phyloP scores from a whole-genome alignment of 495 filamentous ascomycete genomes.

The Penicillium diatomitis region DNA sequence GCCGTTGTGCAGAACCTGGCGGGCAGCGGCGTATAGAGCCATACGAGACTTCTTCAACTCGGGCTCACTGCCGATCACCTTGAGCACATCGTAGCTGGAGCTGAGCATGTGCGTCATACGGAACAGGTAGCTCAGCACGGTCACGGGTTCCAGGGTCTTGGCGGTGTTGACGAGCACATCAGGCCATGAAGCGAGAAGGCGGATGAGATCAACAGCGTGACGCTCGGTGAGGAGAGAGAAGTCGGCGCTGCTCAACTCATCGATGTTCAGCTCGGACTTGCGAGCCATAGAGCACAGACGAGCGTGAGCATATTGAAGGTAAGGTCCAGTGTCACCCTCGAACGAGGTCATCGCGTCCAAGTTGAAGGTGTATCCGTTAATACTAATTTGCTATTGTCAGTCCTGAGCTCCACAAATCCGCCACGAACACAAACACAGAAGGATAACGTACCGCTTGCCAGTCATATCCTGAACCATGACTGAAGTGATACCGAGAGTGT shows the following conservation, averaged over 20 bases:
- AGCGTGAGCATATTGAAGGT: slow-evolving; percentile 62
- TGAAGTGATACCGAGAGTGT: slow-evolving; percentile 54
- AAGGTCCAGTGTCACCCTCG: slow-evolving; percentile 62
- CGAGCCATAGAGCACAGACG: slow-evolving; percentile 56
- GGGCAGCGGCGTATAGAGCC: slow-evolving; percentile 72
- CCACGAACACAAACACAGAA: neutral
- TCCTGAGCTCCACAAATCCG: too few species aligned
- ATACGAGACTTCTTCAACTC: slow-evolving; percentile 68
- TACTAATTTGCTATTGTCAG: slow-evolving; percentile 20
- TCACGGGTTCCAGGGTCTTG: slow-evolving; percentile 57
- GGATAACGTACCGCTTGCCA: slow-evolving; percentile 49
- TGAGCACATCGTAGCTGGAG: slow-evolving; percentile 73
- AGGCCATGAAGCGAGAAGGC: slow-evolving; percentile 52
- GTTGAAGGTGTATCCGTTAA: slow-evolving; percentile 62
- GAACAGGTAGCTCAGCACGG: slow-evolving; percentile 75
- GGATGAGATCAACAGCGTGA: slow-evolving; percentile 49
- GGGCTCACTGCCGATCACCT: slow-evolving; percentile 64
- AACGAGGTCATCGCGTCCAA: slow-evolving; percentile 60
- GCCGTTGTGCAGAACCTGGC: slow-evolving; percentile 71
- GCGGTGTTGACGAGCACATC: slow-evolving; percentile 52
- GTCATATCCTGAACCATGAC: slow-evolving; percentile 69
- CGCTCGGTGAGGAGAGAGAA: slow-evolving; percentile 47
- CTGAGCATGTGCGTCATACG: slow-evolving; percentile 79
- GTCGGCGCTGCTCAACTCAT: slow-evolving; percentile 43
- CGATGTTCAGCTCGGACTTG: slow-evolving; percentile 36